Percentiles rank a stretch among this genome's conserved stretches.
Conservation (phyloP, 2,329 filamentous ascomycete species). For the Cryphonectria naterciae region DNA sequence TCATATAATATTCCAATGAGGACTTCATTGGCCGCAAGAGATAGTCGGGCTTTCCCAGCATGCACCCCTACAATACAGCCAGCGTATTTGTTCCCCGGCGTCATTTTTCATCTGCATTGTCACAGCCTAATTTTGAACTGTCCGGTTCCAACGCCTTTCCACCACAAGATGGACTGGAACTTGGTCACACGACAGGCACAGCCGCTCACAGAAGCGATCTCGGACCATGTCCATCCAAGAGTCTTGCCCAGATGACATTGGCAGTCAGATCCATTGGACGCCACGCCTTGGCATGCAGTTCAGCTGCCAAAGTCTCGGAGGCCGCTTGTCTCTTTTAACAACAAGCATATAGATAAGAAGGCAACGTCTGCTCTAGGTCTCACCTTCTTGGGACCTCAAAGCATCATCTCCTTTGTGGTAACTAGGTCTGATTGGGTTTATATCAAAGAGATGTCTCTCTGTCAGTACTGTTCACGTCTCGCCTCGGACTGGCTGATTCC, state of each 20-base stretch:
- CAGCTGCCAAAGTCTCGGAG: not conserved
- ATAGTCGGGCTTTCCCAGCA: not conserved
- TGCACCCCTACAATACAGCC: not conserved
- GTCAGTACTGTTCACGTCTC: conserved; percentile 3
- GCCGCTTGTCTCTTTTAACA: not conserved
- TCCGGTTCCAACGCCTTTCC: not conserved
- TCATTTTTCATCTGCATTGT: not conserved
- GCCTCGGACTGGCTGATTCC: conserved; percentile 9
- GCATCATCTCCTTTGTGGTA: not conserved
- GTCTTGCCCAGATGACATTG: not conserved
- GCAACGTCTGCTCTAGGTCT: not conserved
- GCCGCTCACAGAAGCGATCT: not conserved
- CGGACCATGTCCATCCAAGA: not conserved
- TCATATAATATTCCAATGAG: not conserved
- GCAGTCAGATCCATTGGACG: not conserved
- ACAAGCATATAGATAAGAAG: not conserved
- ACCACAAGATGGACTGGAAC: not conserved
- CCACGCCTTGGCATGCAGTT: conserved; percentile 1
- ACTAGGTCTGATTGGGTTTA: not conserved
- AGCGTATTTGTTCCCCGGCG: not conserved
- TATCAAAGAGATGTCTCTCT: not conserved
- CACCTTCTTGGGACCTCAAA: not conserved
- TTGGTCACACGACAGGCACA: not conserved
- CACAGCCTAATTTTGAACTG: not conserved
- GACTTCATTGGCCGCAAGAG: not conserved